Conservation (phyloP, 257 asterid genomes). For the Oldenlandia corymbosa region DNA sequence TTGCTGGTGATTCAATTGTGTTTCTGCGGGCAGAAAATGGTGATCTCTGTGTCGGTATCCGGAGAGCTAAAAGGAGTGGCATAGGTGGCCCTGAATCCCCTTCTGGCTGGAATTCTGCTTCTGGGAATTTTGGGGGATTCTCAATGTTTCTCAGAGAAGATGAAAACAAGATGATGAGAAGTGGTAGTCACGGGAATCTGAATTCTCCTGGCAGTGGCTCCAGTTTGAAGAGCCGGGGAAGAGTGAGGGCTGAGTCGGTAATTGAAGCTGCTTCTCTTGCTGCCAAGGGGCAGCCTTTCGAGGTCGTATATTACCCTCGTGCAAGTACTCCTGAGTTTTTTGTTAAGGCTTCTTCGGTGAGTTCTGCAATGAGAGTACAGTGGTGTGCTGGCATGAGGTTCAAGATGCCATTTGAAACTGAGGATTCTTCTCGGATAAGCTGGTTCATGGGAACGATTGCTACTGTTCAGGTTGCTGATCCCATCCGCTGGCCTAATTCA, state of each 20-base stretch:
- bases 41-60: slow-evolving; percentile 53
- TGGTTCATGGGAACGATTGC: slow-evolving; percentile 69
- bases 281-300: slow-evolving; percentile 52
- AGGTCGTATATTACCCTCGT: slow-evolving; percentile 49
- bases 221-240: slow-evolving; percentile 32
- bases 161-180: slow-evolving; percentile 32
- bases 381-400: slow-evolving; percentile 67
- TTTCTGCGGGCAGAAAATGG: slow-evolving; percentile 45
- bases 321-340: slow-evolving; percentile 63
- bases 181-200: slow-evolving; percentile 25
- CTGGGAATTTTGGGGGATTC: slow-evolving; percentile 35
- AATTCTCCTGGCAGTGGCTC: slow-evolving; percentile 23
- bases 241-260: slow-evolving; percentile 43
- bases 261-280: slow-evolving; percentile 50
- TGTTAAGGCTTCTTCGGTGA: slow-evolving; percentile 52
- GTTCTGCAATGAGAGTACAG: slow-evolving; percentile 46
- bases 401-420: slow-evolving; percentile 71
- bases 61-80: slow-evolving; percentile 52
- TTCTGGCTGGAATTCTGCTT: slow-evolving; percentile 41
- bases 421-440: slow-evolving; percentile 60
- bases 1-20: slow-evolving; percentile 68
- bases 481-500: slow-evolving; percentile 56
- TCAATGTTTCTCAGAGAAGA: slow-evolving; percentile 39
- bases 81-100: slow-evolving; percentile 38
- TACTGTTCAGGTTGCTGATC: slow-evolving; percentile 48